Conservation (phyloP, 176 grass and related monocot genomes). For the Melocanna baccifera region DNA sequence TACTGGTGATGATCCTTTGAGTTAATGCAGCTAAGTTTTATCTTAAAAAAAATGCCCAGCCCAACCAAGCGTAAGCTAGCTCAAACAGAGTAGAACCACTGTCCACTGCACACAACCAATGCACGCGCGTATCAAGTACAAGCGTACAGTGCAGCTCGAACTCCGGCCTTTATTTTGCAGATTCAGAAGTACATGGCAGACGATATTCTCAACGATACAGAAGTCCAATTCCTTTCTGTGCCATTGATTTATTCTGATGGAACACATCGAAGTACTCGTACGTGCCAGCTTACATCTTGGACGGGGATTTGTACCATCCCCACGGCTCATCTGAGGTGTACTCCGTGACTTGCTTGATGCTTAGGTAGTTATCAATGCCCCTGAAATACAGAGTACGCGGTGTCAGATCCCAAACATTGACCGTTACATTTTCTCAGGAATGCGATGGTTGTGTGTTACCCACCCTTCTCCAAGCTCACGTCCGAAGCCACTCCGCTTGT, state of each 20-base stretch:
- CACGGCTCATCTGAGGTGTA: constrained; percentile 89
- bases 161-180: constrained; percentile 12
- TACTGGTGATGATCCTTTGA: too few relatives aligned
- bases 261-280: neutral
- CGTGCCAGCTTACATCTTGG: constrained; percentile 47
- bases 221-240: neutral
- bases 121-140: neutral
- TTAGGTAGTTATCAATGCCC: constrained; percentile 89
- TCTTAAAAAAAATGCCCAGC: too few relatives aligned
- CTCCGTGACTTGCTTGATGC: constrained; percentile 84
- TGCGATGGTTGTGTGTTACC: neutral
- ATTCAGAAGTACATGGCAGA: neutral
- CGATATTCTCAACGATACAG: neutral
- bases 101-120: neutral
- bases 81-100: neutral
- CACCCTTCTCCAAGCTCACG: constrained; percentile 96
- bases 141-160: neutral
- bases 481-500: constrained; percentile 92
- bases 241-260: neutral
- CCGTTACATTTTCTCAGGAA: neutral
- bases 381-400: constrained; percentile 30
- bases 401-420: neutral
- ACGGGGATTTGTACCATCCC: constrained; percentile 85
- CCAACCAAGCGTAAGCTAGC: too few relatives aligned
- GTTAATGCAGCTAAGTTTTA: too few relatives aligned